phyloP scores from a whole-genome alignment of 768 basidiomycete genomes.

The Sporobolomyces roseus region DNA sequence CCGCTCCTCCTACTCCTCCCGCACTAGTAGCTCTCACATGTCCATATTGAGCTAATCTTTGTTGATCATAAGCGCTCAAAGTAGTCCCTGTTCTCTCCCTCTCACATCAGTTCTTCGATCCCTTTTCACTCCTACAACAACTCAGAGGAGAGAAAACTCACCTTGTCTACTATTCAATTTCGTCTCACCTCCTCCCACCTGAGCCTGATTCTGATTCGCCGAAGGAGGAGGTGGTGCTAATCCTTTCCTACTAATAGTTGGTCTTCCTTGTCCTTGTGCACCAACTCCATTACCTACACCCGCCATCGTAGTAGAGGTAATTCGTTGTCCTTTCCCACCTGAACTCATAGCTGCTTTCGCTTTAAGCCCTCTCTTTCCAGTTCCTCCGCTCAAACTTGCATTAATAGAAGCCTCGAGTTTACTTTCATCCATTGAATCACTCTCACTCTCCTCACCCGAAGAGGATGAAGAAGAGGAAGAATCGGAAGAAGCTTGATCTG shows the following conservation, averaged over 20 bases:
- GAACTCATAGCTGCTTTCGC: conserved; percentile 10
- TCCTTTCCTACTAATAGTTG: conserved; percentile 13
- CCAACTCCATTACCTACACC: neutral
- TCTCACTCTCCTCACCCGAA: no score
- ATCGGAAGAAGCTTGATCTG: conserved; percentile 15
- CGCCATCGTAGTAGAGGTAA: neutral
- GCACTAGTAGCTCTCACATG: neutral
- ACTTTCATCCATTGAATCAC: conserved; percentile 1
- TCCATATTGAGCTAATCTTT: conserved; percentile 4
- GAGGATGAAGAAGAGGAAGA: conserved; percentile 3
- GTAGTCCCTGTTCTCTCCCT: neutral
- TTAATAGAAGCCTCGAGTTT: conserved; percentile 4
- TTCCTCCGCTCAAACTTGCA: neutral
- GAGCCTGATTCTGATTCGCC: neutral
- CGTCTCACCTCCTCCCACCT: neutral
- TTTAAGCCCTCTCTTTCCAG: neutral
- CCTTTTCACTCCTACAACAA: neutral
- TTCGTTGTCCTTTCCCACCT: neutral
- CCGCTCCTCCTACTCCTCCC: neutral
- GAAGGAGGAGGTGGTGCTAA: conserved; percentile 1
- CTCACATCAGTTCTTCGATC: neutral
- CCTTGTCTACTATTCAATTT: neutral
- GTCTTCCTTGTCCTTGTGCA: neutral
- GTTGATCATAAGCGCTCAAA: neutral
- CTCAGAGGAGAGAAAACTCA: neutral